Evolutionary conservation across 192 early-diverging fungal species (phyloP).

Genomic region (Oehlia diaphana): DNA sequence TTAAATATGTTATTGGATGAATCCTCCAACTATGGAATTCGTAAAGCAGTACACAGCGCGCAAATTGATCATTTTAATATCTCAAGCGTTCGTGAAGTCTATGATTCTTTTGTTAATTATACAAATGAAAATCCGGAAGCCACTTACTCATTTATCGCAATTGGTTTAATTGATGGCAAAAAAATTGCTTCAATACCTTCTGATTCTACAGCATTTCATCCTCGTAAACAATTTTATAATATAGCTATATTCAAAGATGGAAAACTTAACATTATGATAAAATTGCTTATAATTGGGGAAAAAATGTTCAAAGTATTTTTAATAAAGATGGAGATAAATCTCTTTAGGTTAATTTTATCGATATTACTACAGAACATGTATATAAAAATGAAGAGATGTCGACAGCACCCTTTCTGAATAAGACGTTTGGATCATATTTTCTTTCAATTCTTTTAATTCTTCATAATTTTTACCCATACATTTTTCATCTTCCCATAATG

Average conservation of each 20-base stretch:
- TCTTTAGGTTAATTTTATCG: background rate
- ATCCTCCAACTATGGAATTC: background rate
- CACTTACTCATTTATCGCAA: no score
- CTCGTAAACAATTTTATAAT: background rate
- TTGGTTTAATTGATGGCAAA: background rate
- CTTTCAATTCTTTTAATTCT: no score
- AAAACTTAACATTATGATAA: background rate
- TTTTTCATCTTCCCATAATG: background rate
- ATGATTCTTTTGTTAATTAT: background rate
- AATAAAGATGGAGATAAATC: background rate
- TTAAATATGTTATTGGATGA: background rate
- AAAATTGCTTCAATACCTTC: background rate
- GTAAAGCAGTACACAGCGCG: background rate
- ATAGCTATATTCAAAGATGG: slow-evolving; percentile 4
- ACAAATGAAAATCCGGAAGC: background rate
- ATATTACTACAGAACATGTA: no score
- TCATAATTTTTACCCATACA: no score
- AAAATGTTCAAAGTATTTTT: background rate
- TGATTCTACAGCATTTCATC: background rate
- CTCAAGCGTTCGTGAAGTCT: background rate
- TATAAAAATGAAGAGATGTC: background rate
- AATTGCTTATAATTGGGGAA: background rate
- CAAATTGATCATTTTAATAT: background rate
- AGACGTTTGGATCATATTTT: no score
- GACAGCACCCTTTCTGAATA: no score